Percentiles rank a stretch among this genome's conserved stretches.
Conservation (phyloP, 257 asterid genomes). For the Penstemon eatonii region DNA sequence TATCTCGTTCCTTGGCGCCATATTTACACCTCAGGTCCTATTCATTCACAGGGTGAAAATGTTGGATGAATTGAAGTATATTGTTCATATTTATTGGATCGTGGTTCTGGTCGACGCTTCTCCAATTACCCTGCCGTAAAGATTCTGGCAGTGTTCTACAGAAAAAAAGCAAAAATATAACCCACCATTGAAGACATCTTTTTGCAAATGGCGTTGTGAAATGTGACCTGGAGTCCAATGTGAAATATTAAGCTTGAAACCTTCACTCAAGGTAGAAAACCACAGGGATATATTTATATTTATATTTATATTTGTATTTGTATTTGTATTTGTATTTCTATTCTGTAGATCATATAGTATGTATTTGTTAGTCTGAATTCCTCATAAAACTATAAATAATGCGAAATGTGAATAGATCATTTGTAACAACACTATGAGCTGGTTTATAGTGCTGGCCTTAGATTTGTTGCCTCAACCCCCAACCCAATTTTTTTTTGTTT, state of each 20-base stretch:
- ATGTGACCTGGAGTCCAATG: slow-evolving; percentile 6
- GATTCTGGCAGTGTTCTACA: background rate
- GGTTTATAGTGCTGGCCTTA: background rate
- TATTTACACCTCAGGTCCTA: background rate
- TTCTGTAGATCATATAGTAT: background rate
- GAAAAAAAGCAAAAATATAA: background rate
- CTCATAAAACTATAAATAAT: background rate
- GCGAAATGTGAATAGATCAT: slow-evolving; percentile 4
- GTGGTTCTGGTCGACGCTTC: background rate
- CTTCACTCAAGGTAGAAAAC: background rate
- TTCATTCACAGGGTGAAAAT: background rate
- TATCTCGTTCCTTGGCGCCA: background rate
- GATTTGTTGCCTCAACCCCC: too few relatives aligned
- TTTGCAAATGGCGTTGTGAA: slow-evolving; percentile 13
- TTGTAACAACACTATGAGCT: background rate
- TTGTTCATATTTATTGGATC: slow-evolving; percentile 17
- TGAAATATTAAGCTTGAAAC: slow-evolving; percentile 11
- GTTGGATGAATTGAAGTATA: background rate
- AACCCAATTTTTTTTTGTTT: too few relatives aligned
- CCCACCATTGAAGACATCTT: slow-evolving; percentile 10
- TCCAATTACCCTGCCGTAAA: slow-evolving; percentile 5
- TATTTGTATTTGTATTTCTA: background rate
- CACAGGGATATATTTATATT: background rate
- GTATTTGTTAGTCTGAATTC: background rate
- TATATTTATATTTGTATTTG: background rate